A percentile compares a stretch with the other conserved stretches of the same genome.
Conservation (phyloP, 2,329 filamentous ascomycete genomes). For the Talaromyces funiculosus region DNA sequence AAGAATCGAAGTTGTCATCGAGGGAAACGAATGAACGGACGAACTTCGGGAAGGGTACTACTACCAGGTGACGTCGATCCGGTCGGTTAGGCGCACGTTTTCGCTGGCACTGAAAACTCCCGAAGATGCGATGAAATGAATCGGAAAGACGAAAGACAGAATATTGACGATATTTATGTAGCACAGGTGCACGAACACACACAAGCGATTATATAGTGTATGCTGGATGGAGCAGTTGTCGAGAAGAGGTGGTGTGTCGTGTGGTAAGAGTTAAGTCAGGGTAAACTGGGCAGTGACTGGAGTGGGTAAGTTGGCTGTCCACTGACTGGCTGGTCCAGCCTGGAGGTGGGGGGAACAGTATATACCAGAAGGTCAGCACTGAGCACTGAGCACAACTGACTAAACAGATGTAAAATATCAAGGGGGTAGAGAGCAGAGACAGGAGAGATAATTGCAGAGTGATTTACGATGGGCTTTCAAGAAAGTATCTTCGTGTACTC, state of each 20-base stretch:
- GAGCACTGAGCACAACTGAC: not conserved
- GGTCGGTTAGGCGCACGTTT: constrained; percentile 8
- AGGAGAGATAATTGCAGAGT: not conserved
- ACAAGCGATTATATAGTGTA: not conserved
- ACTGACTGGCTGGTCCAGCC: not conserved
- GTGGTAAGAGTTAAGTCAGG: constrained; percentile 10
- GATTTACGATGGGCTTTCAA: no score
- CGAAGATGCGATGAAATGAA: not conserved
- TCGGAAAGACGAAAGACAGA: not conserved
- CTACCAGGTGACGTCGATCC: constrained; percentile 10
- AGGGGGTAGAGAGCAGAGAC: no score
- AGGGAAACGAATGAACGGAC: constrained; percentile 1
- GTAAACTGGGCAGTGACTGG: constrained; percentile 3
- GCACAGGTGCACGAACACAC: not conserved
- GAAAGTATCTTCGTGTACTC: not conserved
- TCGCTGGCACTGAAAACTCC: not conserved
- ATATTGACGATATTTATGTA: not conserved
- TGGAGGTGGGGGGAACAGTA: not conserved
- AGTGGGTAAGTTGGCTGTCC: not conserved
- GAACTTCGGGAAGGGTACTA: not conserved
- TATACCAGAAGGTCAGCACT: not conserved
- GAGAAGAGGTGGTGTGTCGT: constrained; percentile 4
- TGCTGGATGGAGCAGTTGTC: not conserved
- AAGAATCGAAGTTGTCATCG: not conserved
- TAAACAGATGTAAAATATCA: not conserved